Conservation (phyloP, 768 basidiomycete genomes). For the Steccherinum ochraceum region DNA sequence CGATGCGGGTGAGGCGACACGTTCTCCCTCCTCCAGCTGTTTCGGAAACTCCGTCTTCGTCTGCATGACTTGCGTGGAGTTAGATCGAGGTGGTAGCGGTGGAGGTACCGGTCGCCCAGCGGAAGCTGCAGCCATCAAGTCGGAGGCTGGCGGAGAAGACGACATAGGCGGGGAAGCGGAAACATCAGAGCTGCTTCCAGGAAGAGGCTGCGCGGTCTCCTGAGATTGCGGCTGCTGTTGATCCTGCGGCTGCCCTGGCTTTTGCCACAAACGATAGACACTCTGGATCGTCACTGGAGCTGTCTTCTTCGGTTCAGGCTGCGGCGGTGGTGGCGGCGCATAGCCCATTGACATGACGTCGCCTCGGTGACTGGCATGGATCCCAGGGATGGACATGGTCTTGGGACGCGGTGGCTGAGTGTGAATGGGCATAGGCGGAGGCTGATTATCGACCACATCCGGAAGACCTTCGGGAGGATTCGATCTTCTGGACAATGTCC, state of each 20-base stretch:
- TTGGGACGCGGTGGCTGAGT: conserved; percentile 69
- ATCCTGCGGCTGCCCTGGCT: conserved; percentile 24
- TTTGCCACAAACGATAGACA: conserved; percentile 75
- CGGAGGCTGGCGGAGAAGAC: not conserved
- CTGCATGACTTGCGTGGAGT: conserved; percentile 24
- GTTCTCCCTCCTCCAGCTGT: conserved; percentile 14
- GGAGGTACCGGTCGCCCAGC: conserved; percentile 27
- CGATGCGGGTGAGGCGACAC: conserved; percentile 36
- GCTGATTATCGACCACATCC: conserved; percentile 24
- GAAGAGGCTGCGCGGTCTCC: not conserved
- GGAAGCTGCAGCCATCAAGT: conserved; percentile 3
- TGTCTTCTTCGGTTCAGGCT: conserved; percentile 31
- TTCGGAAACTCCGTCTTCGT: conserved; percentile 22
- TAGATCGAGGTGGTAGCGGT: conserved; percentile 42
- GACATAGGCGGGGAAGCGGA: not conserved
- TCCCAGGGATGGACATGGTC: conserved; percentile 84
- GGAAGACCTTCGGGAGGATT: conserved; percentile 12
- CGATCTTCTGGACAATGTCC: conserved; percentile 23
- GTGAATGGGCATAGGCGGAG: conserved; percentile 46
- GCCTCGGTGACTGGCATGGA: conserved; percentile 78
- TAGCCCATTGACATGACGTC: conserved; percentile 85
- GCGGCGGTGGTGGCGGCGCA: conserved; percentile 42
- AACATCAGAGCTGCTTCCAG: not conserved
- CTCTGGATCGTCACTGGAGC: conserved; percentile 51
- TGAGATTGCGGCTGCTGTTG: conserved; percentile 1